Conservation (phyloP, 169 alveolate genomes). For the Cryptosporidium tyzzeri region DNA sequence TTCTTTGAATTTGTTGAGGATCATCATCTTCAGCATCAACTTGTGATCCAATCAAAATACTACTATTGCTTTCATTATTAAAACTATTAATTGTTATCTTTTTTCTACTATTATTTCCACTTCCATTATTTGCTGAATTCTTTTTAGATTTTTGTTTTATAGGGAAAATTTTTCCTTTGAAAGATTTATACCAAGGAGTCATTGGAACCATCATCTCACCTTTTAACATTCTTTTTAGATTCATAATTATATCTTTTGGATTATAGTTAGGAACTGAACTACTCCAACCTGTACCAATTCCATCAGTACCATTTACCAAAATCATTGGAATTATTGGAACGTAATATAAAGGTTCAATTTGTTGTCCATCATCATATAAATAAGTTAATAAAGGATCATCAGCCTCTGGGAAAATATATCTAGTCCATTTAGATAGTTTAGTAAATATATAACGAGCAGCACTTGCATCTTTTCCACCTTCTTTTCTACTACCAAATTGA, state of each 20-base stretch:
- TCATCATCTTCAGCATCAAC: slow-evolving; percentile 9
- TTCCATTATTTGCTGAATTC: neutral
- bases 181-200: slow-evolving; percentile 98
- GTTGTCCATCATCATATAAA: slow-evolving; percentile 97
- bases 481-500: slow-evolving; percentile 98
- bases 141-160: slow-evolving; percentile 49
- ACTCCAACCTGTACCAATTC: slow-evolving; percentile 98
- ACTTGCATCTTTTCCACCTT: slow-evolving; percentile 98
- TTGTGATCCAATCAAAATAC: slow-evolving; percentile 15
- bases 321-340: slow-evolving; percentile 98
- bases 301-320: slow-evolving; percentile 99
- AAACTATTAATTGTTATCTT: neutral
- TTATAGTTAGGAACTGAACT: slow-evolving; percentile 95
- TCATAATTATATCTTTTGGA: slow-evolving; percentile 95
- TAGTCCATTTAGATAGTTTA: slow-evolving; percentile 88
- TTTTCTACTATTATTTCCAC: neutral
- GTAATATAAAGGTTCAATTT: slow-evolving; percentile 98
- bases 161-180: slow-evolving; percentile 92
- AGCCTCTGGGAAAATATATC: slow-evolving; percentile 91
- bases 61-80: neutral
- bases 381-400: slow-evolving; percentile 94
- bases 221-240: slow-evolving; percentile 88
- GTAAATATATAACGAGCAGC: slow-evolving; percentile 96
- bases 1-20: neutral
- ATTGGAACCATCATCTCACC: slow-evolving; percentile 92